Evolutionary conservation across 495 filamentous ascomycete species (phyloP), one percentile per base, ranked within the genome.

Genomic region (Articulospora tetracladia): DNA sequence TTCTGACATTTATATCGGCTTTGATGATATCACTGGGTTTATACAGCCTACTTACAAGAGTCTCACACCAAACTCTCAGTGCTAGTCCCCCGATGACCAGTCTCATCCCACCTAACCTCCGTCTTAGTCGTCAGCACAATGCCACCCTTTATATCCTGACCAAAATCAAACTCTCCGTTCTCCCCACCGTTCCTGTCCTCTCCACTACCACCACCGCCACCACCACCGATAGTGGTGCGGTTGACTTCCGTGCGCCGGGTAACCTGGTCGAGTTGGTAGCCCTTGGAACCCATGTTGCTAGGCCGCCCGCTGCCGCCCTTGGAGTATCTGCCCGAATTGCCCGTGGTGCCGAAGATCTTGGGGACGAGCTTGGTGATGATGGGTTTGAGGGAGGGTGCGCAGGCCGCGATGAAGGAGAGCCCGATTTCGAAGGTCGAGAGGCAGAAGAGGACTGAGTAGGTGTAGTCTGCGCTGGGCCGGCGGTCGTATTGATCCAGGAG

Each of bases 341-440:
- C 26, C 7, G 48, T 51, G 12, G 23, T 30, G 7, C 12, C 12
- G 23, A 51, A 30, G 23, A 26, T 51, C 23, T 44, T 44, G 39
- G 53, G 53, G 15, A 23, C 32, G 27, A 55, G 4, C 13, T 25
- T 55, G 13, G 19, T 19, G 19, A 55, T 25, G 53, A 55, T 32
- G 13, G 56, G 56, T 28, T 58, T 58, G 23, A 58, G 27, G 22
- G 27, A 22, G 11, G 56, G 56, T 24, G 46, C 46, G 41, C 56
- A 58, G 0, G 56, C 56, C 0, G 56, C 56, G 23, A 58, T 28
- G 24, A 58, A 58, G 3, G 56, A 26, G 1, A 58, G 46, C n/a
- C 56, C 56, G 13, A 32, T 25, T 52, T 58, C 56, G 26, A 58
- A 50, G 1, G 26, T 58, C 23, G 56, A 58, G 26, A 58, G 24